Conservation (phyloP, 345 rosid species). For the Populus davidiana region DNA sequence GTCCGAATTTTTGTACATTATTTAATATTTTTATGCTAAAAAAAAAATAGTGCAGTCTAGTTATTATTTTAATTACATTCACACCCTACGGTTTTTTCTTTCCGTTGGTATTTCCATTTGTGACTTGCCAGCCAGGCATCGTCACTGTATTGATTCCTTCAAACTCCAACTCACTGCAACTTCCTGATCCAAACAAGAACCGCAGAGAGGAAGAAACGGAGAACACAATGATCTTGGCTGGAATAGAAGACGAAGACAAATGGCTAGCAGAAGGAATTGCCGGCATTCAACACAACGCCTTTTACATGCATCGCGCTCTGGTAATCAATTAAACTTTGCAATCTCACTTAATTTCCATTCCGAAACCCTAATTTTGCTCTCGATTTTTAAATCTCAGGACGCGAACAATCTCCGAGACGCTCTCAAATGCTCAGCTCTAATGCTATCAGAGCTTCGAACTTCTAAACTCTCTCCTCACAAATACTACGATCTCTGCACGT, state of each 20-base stretch:
- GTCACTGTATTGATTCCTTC: not conserved
- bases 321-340: not conserved
- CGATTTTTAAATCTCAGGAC: constrained; percentile 18
- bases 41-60: no score
- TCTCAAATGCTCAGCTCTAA: constrained; percentile 31
- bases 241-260: constrained; percentile 34
- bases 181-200: not conserved
- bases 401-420: constrained; percentile 29
- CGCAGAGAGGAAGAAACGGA: not conserved
- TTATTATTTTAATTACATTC: no score
- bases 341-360: not conserved
- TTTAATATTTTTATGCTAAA: no score
- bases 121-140: no score
- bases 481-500: constrained; percentile 28
- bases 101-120: no score
- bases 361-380: not conserved
- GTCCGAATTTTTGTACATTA: no score
- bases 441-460: constrained; percentile 34
- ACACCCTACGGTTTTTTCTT: no score
- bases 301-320: constrained; percentile 34
- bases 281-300: constrained; percentile 32
- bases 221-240: constrained; percentile 15
- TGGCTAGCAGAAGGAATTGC: constrained; percentile 38
- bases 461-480: constrained; percentile 35
- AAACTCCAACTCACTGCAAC: not conserved